Percentiles rank a stretch among this genome's conserved stretches.
phyloP scores from a whole-genome alignment of 495 filamentous ascomycete genomes.

The Penicillium coffeae region DNA sequence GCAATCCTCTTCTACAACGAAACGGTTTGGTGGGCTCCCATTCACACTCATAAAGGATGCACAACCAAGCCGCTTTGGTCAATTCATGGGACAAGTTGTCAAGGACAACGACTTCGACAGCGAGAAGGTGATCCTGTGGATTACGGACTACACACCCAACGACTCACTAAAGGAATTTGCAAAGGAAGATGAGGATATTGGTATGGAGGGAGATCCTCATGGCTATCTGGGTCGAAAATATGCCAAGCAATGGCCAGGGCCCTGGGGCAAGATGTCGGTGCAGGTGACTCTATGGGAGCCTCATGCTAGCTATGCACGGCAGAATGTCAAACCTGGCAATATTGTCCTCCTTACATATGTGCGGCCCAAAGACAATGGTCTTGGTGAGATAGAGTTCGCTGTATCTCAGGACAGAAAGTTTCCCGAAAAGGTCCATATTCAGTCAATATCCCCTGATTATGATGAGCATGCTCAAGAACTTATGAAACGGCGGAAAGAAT shows the following conservation, averaged over 20 bases:
- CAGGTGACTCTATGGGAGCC: constrained; percentile 68
- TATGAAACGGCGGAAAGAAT: constrained; percentile 58
- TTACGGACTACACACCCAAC: constrained; percentile 86
- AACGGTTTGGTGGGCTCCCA: constrained; percentile 36
- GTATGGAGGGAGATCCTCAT: constrained; percentile 46
- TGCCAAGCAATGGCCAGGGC: constrained; percentile 64
- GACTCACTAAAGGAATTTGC: constrained; percentile 52
- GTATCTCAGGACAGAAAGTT: constrained; percentile 59
- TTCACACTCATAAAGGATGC: constrained; percentile 66
- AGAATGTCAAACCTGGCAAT: constrained; percentile 51
- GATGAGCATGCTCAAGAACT: constrained; percentile 56
- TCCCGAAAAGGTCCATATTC: constrained; percentile 52
- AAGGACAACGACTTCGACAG: constrained; percentile 52
- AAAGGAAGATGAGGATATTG: constrained; percentile 33
- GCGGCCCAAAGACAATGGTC: constrained; percentile 54
- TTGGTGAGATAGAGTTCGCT: constrained; percentile 62
- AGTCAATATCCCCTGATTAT: constrained; percentile 37
- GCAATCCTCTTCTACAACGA: constrained; percentile 9
- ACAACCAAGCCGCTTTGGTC: constrained; percentile 51
- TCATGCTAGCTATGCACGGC: constrained; percentile 57
- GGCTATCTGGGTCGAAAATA: constrained; percentile 36
- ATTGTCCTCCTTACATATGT: constrained; percentile 70
- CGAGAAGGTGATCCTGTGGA: constrained; percentile 59
- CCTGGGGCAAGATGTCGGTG: constrained; percentile 69
- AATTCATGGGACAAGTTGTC: constrained; percentile 74